Evolutionary conservation across 352 stramenopile genomes (phyloP), one percentile per base, ranked within the genome.

Genomic region (Globisporangium mamillatum): DNA sequence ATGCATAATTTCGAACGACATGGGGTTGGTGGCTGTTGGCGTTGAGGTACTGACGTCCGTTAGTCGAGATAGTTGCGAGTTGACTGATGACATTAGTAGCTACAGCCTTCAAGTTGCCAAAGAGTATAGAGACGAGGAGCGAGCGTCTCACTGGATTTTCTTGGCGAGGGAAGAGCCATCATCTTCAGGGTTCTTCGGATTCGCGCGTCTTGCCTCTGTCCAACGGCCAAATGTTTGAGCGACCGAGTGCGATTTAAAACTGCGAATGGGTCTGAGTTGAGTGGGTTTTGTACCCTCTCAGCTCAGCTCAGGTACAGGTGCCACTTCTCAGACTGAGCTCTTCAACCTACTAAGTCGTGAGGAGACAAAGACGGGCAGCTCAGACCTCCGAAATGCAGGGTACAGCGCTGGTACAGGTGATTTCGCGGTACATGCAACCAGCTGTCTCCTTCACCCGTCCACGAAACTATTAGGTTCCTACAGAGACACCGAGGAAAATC

Each of bases 81-180:
- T 58, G 24, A 18, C 20, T 36, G 22, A 12, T 58, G 9, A 16
- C 38, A 46, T 16, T 58, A 12, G 7, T n/a, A 12, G 9, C 48
- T 55, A 18, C 20, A 12, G n/a, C 14, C 20, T 27, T 16, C 0
- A 16, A n/a, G 12, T 58, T 16, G 24, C 18, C 12, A 41, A n/a
- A n/a, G 14, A 57, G 9, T 24, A 55, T 25, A n/a, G 8, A 55
- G 20, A 55, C n/a, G 10, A 55, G 50, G 12, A 58, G 24, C 18
- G 38, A 18, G 38, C 38, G 38, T 8, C 3, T 36, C 52, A 25
- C 59, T 64, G 59, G 59, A 64, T 64, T 64, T 64, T 64, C 24
- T 44, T 25, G 52, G 20, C 24, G 14, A 58, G 52, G 22, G 50
- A 58, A 36, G 52, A 58, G 52, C 24, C 52, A 36, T 36, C 24